phyloP scores from a whole-genome alignment of 2,329 filamentous ascomycete genomes.

The Fusarium zealandicum region DNA sequence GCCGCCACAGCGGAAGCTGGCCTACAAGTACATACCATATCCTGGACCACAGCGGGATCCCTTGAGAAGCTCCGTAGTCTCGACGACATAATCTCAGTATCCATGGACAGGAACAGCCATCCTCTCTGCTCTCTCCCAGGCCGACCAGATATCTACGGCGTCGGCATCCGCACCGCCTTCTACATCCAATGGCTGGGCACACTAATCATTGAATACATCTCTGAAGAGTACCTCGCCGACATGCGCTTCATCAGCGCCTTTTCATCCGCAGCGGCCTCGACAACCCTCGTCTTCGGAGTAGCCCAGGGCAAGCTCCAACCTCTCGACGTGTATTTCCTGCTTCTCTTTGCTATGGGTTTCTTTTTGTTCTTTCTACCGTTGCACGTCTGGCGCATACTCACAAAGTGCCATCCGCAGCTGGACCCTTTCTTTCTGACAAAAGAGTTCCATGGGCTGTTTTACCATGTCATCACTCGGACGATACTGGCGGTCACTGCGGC shows the following conservation, averaged over 20 bases:
- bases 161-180: conserved; percentile 47
- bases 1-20: not conserved
- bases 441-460: conserved; percentile 39
- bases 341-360: conserved; percentile 43
- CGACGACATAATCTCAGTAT: not conserved
- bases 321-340: conserved; percentile 44
- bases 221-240: conserved; percentile 39
- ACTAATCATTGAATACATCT: conserved; percentile 43
- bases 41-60: conserved; percentile 4
- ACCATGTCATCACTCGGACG: conserved; percentile 36
- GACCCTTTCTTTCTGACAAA: conserved; percentile 42
- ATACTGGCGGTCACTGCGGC: conserved; percentile 41
- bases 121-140: conserved; percentile 38
- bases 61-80: not conserved
- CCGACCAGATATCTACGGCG: conserved; percentile 45
- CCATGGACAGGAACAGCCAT: conserved; percentile 6
- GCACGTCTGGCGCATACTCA: conserved; percentile 44
- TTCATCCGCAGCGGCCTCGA: conserved; percentile 39
- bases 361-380: conserved; percentile 46
- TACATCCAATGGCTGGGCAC: conserved; percentile 49
- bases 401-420: conserved; percentile 43
- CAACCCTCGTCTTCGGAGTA: conserved; percentile 43
- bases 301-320: conserved; percentile 34
- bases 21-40: conserved; percentile 36
- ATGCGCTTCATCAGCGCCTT: conserved; percentile 46